Evolutionary conservation across 345 rosid species (phyloP).

Genomic region (Clarkia xantiana): DNA sequence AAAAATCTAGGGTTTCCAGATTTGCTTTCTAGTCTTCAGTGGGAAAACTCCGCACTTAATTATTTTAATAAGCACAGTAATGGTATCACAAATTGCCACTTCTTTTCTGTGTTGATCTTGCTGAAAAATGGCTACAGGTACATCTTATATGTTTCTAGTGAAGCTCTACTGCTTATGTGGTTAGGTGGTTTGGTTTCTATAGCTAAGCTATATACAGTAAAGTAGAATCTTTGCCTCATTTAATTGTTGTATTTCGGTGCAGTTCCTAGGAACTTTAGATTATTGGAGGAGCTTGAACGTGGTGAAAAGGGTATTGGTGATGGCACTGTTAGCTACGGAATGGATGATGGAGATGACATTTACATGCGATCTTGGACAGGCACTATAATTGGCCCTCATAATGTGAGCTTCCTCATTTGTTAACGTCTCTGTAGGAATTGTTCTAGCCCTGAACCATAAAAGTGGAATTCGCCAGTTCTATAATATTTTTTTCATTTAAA

Average conservation of each 20-base stretch:
- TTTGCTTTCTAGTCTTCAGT: too few relatives aligned
- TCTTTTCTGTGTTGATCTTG: too few relatives aligned
- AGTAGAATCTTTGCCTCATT: not conserved
- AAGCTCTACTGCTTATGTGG: too few relatives aligned
- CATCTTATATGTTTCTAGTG: too few relatives aligned
- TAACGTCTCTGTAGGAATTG: too few relatives aligned
- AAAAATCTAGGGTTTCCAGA: too few relatives aligned
- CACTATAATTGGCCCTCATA: constrained; percentile 8
- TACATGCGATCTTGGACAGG: constrained; percentile 12
- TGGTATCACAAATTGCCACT: too few relatives aligned
- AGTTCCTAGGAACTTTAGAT: constrained; percentile 9
- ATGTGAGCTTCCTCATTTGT: constrained; percentile 2
- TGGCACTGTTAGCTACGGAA: constrained; percentile 10
- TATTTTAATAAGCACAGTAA: too few relatives aligned
- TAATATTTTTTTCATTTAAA: not conserved
- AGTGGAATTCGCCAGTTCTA: not conserved
- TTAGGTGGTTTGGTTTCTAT: not conserved
- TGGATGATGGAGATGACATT: constrained; percentile 11
- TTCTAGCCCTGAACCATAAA: not conserved
- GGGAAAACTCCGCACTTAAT: too few relatives aligned
- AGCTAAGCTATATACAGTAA: not conserved
- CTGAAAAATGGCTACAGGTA: too few relatives aligned
- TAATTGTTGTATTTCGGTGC: not conserved
- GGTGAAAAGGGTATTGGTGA: constrained; percentile 10
- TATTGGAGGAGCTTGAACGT: constrained; percentile 7